Base-by-base conservation (phyloP, 2,329 filamentous ascomycete genomes). In the Macrophomina phaseolina region DNA sequence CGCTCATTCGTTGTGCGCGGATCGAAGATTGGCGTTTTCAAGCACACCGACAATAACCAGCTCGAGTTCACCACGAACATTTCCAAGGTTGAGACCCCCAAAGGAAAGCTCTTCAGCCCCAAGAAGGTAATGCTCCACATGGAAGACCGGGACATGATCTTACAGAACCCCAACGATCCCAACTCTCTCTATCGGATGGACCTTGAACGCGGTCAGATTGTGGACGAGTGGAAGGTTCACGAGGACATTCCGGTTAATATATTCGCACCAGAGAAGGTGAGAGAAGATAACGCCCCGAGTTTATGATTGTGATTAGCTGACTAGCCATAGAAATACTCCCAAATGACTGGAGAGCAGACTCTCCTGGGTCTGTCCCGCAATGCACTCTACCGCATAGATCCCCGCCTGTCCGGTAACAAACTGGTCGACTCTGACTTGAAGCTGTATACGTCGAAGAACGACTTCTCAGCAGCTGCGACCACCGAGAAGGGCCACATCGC, bases 21-120 rank as follows among this genome's bases (percentile, higher is more conserved):
- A 38, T 95, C 94, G 73, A 97, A 98, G 85, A 99, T 99, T 77
- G 95, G 95, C 65, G 95, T 99, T 48, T 99, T 99, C 86, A 98
- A 96, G 79, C 95, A 99, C 76, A 97, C 93, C 0, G 85, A 89
- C 0, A 92, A 97, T 81, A 96, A 98, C 77, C 90, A 94, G 71
- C 86, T 99, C 16, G 92, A 98, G 77, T 99, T 98, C 79, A 93
- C 93, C 12, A 99, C 95, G 68, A 98, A 94, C 70, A 99, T 99
- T 74, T 97, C 93, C 68, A 97, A 96, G 80, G 92, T 99, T 61
- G 90, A 93, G 77, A 97, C 94, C 0, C 92, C 94, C 1, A 87
- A 88, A 52, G 95, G 95, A 73, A 91, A 90, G 76, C 84, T 94
- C 0, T 97, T 99, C 82, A 94, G 90, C 69, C 95, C 95, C 6